Conservation (phyloP, 768 basidiomycete genomes). For the Suillus lakei region DNA sequence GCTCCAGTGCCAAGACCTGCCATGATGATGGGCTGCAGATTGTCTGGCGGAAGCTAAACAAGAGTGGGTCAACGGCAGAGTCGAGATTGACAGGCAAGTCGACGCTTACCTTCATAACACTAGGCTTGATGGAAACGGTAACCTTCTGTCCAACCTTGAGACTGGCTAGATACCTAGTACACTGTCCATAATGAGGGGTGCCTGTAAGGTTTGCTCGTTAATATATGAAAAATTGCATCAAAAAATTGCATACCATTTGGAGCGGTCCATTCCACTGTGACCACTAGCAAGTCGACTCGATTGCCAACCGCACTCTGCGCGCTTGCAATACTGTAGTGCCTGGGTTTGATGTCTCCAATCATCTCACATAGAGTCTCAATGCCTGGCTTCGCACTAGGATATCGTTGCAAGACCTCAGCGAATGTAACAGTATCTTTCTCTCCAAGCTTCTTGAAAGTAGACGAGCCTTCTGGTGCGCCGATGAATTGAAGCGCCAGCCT, state of each 20-base stretch:
- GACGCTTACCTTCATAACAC: slow-evolving; percentile 91
- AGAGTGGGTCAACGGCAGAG: slow-evolving; percentile 14
- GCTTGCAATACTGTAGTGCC: slow-evolving; percentile 98
- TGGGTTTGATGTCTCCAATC: slow-evolving; percentile 93
- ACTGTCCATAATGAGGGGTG: slow-evolving; percentile 84
- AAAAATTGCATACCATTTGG: slow-evolving; percentile 66
- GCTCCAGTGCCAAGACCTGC: slow-evolving; percentile 98
- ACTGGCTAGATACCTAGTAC: slow-evolving; percentile 90
- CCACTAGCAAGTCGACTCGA: slow-evolving; percentile 92
- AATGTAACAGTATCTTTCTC: slow-evolving; percentile 97
- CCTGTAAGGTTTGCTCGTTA: slow-evolving; percentile 49
- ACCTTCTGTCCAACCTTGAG: slow-evolving; percentile 89
- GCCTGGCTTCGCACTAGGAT: slow-evolving; percentile 77
- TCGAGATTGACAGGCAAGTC: neutral
- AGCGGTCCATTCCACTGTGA: slow-evolving; percentile 93
- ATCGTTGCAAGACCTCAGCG: slow-evolving; percentile 81
- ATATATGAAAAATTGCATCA: neutral
- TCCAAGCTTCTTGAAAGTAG: slow-evolving; percentile 93
- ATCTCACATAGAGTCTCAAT: slow-evolving; percentile 88
- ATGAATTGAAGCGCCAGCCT: slow-evolving; percentile 87
- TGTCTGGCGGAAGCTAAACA: slow-evolving; percentile 76
- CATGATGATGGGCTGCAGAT: slow-evolving; percentile 94
- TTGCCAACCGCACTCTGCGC: slow-evolving; percentile 95
- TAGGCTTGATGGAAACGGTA: slow-evolving; percentile 97
- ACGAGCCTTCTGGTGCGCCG: slow-evolving; percentile 86